Evolutionary conservation across 2,329 filamentous ascomycete species (phyloP).

Genomic region (Aureobasidium leucospermi): DNA sequence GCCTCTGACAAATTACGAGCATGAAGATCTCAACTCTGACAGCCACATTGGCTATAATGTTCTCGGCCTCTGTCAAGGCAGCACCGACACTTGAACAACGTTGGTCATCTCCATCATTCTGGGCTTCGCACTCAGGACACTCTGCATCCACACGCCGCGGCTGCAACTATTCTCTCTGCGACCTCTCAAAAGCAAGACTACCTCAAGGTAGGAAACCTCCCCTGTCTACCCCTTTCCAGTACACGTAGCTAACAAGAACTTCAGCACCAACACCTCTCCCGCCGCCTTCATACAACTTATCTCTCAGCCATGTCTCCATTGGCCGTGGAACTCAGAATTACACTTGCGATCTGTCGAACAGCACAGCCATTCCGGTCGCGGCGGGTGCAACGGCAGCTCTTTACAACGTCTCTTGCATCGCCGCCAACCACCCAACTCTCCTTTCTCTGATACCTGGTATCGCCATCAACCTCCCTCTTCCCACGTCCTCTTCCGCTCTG

Average conservation of each 20-base stretch:
- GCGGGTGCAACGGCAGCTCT: constrained; percentile 73
- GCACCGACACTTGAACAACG: not conserved
- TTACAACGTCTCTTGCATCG: constrained; percentile 80
- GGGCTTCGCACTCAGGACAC: not conserved
- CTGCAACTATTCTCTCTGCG: constrained; percentile 6
- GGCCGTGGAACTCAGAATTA: constrained; percentile 93
- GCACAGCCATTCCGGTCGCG: constrained; percentile 54
- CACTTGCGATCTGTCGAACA: constrained; percentile 59
- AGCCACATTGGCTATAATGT: not conserved
- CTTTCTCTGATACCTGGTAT: constrained; percentile 58
- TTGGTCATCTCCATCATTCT: constrained; percentile 9
- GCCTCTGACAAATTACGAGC: not conserved
- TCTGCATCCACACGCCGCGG: not conserved
- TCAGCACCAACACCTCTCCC: constrained; percentile 47
- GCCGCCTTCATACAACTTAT: constrained; percentile 51
- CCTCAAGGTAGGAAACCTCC: not conserved
- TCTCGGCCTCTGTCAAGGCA: not conserved
- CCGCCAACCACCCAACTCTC: constrained; percentile 60
- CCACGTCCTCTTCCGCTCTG: constrained; percentile 30
- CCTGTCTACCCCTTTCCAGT: not conserved
- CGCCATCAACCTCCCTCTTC: constrained; percentile 59
- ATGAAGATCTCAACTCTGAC: not conserved
- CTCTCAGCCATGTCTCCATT: constrained; percentile 69
- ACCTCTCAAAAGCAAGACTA: constrained; percentile 1
- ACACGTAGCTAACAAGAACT: not conserved